Evolutionary conservation across 116 monocot species (phyloP), one percentile per base, ranked within the genome.

Genomic region (Papilionanthe hybrid): DNA sequence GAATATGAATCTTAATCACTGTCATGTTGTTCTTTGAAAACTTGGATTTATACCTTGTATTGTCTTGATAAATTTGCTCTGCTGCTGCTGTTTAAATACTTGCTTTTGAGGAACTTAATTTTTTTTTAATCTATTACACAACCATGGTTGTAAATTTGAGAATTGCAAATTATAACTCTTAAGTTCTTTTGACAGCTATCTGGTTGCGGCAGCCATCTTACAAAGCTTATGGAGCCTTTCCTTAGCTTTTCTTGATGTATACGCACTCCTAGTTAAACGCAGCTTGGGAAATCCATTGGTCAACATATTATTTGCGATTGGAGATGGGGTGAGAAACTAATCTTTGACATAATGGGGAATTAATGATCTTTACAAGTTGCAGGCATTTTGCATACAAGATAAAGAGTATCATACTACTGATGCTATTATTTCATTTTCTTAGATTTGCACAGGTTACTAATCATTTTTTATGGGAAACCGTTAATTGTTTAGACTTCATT

Each of bases 181-280:
- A 37, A 13, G 5, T 77, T 9, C 77, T 77, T 55, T 76, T 79
- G 53, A 71, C 79, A 93, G 93, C 58, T 90, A 93, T 82, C 87
- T 93, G 75, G 87, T 93, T 32, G 90, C 88, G 72, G 93, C 87
- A 69, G 81, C 81, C 25, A 75, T 50, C 65, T 83, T 90, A 56
- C 93, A 93, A 82, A 76, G 82, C 76, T 80, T 81, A 56, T 93
- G 93, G 93, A 93, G 90, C 72, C 81, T 90, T 5, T 83, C 84
- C 41, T 79, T 90, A 27, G 90, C 88, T 68, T 63, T 85, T 63
- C 77, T 88, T 58, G 90, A 93, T 85, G 50, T 87, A 37, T 93
- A 90, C 82, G 86, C 86, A 8, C 85, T 93, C 81, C 81, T 88
- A 60, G 87, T 93, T 25, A 90, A 76, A 55, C 90, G 93, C 29